Evolutionary conservation across 2,329 filamentous ascomycete species (phyloP).

Genomic region (Venturia asperata): DNA sequence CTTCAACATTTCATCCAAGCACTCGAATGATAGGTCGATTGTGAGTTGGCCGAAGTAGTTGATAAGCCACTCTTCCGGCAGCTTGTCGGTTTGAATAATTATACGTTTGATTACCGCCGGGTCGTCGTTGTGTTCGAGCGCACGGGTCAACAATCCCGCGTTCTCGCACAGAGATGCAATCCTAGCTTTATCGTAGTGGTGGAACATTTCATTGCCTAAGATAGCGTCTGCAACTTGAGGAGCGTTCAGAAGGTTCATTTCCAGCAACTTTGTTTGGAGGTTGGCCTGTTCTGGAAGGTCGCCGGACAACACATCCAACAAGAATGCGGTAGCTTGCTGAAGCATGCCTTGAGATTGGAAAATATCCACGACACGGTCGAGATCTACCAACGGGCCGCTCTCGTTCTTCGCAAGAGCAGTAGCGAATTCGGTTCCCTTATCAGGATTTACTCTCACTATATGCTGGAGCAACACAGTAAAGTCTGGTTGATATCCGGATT

Average conservation of each 20-base stretch:
- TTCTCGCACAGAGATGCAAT: conserved; percentile 90
- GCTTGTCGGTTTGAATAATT: conserved; percentile 75
- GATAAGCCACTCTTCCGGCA: conserved; percentile 85
- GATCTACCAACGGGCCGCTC: conserved; percentile 77
- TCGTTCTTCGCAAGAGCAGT: conserved; percentile 86
- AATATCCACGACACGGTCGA: conserved; percentile 92
- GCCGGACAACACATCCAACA: conserved; percentile 89
- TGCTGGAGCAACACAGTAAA: conserved; percentile 89
- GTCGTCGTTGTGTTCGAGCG: conserved; percentile 91
- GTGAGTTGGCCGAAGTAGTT: conserved; percentile 91
- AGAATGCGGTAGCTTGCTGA: conserved; percentile 95
- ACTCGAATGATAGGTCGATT: conserved; percentile 90
- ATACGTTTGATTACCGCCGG: conserved; percentile 84
- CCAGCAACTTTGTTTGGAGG: conserved; percentile 86
- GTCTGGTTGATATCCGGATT: conserved; percentile 86
- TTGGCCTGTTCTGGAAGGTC: conserved; percentile 91
- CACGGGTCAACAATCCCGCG: conserved; percentile 63
- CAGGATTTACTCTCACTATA: conserved; percentile 82
- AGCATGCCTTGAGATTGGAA: conserved; percentile 98
- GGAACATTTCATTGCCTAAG: conserved; percentile 96
- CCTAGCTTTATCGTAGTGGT: conserved; percentile 85
- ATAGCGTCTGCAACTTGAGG: conserved; percentile 98
- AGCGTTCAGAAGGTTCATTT: conserved; percentile 97
- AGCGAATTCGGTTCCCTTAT: conserved; percentile 92
- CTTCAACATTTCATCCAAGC: conserved; percentile 93